Evolutionary conservation across 768 basidiomycete genomes (phyloP), one percentile per base, ranked within the genome.

Genomic region (Russula earlei): DNA sequence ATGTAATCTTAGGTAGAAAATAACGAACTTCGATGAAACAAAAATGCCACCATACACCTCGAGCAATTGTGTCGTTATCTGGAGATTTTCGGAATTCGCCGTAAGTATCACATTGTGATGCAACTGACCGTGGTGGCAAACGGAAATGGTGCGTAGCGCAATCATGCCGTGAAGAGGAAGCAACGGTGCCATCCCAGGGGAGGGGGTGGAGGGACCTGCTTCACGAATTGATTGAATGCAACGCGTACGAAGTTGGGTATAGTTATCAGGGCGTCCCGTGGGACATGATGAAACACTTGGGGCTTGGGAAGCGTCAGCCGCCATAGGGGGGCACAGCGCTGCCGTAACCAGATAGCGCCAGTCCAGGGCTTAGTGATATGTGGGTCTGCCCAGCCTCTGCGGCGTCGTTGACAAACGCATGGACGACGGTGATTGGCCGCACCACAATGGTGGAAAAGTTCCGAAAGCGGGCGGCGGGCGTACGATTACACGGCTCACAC

Each of bases 1-100:
- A 59, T 61, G 60, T 61, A 61, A 62, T 62, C 45, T 49, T 62
- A 60, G 61, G 50, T 60, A 60, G 59, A 62, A 62, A 62, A 60
- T 49, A 58, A 60, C 59, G 56, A 60, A 58, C 50, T 52, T 57
- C 59, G 49, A 60, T 47, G 59, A 52, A 55, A 56, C 38, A 41
- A 42, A 46, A 43, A 38, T 29, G 27, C 17, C 24, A 25, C 37
- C 31, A 11, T 15, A 36, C 12, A 14, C 34, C 12, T 14, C 14
- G 34, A 11, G 50, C n/a, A n/a, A n/a, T n/a, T n/a, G n/a, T 31
- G 33, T 11, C 19, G 40, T 29, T 47, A 50, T 48, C 10, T 42
- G 34, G 41, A 20, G 33, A 49, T 52, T 47, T 29, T 33, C 55
- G 49, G 49, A 22, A 41, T 12, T 58, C 7, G 4, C 55, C 41